These are phyloP conservation scores for Sugiyamaella boreocaroliniensis DNA, from an alignment of 805 yeast species.

Conservation along the genomic window DNA sequence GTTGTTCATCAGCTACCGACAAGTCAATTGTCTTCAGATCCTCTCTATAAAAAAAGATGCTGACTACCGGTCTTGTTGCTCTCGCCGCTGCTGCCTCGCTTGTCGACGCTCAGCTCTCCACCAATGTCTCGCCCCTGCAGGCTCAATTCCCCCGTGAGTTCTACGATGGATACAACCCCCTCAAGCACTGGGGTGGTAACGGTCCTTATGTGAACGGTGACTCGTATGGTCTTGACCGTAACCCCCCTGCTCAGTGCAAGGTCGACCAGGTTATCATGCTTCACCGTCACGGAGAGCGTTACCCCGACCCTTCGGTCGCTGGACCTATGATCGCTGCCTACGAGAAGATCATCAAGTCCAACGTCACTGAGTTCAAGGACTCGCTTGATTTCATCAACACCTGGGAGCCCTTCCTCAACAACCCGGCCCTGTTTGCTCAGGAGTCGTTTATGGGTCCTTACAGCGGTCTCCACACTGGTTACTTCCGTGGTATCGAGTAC, in stretches of 20 bases:
- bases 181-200: constrained; percentile 44
- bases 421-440: constrained; percentile 39
- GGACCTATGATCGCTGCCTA: constrained; percentile 9
- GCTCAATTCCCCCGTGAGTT: constrained; percentile 19
- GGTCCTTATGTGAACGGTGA: constrained; percentile 47
- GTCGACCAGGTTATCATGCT: constrained; percentile 50
- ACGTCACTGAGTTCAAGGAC: constrained; percentile 27
- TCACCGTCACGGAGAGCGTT: constrained; percentile 56
- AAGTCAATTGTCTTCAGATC: too few species aligned
- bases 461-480: constrained; percentile 47
- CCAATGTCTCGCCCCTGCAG: not conserved
- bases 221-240: constrained; percentile 48
- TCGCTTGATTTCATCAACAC: constrained; percentile 42
- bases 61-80: constrained; percentile 1
- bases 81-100: constrained; percentile 2
- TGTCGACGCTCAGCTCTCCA: constrained; percentile 2
- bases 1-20: too few species aligned
- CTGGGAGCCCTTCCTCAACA: constrained; percentile 39
- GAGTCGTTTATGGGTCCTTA: constrained; percentile 48
- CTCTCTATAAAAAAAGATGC: not conserved
- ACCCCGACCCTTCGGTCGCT: constrained; percentile 31
- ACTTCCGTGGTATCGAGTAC: constrained; percentile 43
- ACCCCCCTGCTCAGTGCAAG: constrained; percentile 44
- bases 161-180: constrained; percentile 41
- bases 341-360: constrained; percentile 11